phyloP scores from a whole-genome alignment of 768 basidiomycete genomes.

The Sarcomyxa edulis region DNA sequence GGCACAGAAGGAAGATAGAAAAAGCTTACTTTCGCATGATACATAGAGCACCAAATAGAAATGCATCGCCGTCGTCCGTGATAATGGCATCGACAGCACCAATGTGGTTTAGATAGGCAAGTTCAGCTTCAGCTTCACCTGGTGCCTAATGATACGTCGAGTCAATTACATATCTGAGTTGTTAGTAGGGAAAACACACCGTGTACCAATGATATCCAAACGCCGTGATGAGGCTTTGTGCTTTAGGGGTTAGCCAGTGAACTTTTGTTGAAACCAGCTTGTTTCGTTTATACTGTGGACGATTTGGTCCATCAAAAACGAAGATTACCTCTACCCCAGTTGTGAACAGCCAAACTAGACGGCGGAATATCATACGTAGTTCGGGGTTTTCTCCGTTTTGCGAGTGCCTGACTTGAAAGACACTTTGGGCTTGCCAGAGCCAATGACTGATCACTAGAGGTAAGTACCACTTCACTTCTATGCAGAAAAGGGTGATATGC shows the following conservation, averaged over 20 bases:
- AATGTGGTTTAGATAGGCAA: slow-evolving; percentile 2
- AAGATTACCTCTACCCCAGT: slow-evolving; percentile 35
- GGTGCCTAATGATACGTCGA: slow-evolving; percentile 4
- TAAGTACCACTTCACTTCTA: background rate
- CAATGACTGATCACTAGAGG: slow-evolving; percentile 6
- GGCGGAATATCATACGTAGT: slow-evolving; percentile 37
- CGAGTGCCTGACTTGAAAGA: slow-evolving; percentile 10
- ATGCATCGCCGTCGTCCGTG: slow-evolving; percentile 3
- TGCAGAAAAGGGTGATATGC: background rate
- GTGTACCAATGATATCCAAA: slow-evolving; percentile 30
- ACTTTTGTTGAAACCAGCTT: slow-evolving; percentile 22
- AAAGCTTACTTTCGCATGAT: slow-evolving; percentile 33
- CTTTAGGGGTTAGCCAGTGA: slow-evolving; percentile 17
- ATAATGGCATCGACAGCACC: slow-evolving; percentile 3
- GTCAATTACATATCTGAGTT: background rate
- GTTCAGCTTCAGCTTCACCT: slow-evolving; percentile 6
- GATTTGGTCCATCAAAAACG: slow-evolving; percentile 43
- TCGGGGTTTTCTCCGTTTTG: slow-evolving; percentile 36
- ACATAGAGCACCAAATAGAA: slow-evolving; percentile 33
- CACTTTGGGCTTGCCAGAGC: slow-evolving; percentile 7
- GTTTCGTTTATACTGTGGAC: slow-evolving; percentile 36
- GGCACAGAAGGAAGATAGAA: background rate
- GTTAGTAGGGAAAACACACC: slow-evolving; percentile 1
- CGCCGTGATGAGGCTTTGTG: slow-evolving; percentile 25
- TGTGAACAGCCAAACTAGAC: slow-evolving; percentile 28